These are phyloP conservation scores for Fusarium bactridioides DNA, from an alignment of 2,329 filamentous ascomycete species.

Conservation along the genomic window DNA sequence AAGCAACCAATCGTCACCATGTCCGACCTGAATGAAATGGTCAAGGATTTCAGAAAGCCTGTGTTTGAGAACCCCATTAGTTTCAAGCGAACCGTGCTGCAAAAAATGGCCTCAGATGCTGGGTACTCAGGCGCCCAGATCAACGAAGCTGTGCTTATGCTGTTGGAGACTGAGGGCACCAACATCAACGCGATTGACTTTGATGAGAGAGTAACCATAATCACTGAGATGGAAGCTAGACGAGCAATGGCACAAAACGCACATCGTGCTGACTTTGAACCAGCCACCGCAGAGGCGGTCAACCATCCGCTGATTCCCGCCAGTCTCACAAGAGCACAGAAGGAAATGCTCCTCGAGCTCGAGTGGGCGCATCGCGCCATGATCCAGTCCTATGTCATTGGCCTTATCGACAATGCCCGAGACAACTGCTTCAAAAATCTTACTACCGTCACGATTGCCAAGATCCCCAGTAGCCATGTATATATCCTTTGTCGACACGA, in stretches of 20 bases:
- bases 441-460: constrained; percentile 68
- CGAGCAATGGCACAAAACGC: background rate
- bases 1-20: constrained; percentile 32
- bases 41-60: constrained; percentile 33
- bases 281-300: constrained; percentile 35
- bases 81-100: constrained; percentile 45
- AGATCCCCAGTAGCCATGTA: constrained; percentile 69
- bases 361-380: constrained; percentile 75
- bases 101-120: constrained; percentile 50
- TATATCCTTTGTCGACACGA: constrained; percentile 61
- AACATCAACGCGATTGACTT: constrained; percentile 44
- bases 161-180: constrained; percentile 48
- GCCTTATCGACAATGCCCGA: constrained; percentile 65
- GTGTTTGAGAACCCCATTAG: constrained; percentile 38
- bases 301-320: constrained; percentile 57
- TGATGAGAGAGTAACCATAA: constrained; percentile 42
- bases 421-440: constrained; percentile 60
- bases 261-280: constrained; percentile 29
- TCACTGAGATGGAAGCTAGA: constrained; percentile 24
- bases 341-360: constrained; percentile 72
- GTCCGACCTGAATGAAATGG: constrained; percentile 37
- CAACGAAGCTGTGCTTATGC: constrained; percentile 46
- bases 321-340: constrained; percentile 68
- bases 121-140: constrained; percentile 45
- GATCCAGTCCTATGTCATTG: constrained; percentile 71